phyloP scores from a whole-genome alignment of 1,139 yeast genomes.

The Meyerozyma carpophila region DNA sequence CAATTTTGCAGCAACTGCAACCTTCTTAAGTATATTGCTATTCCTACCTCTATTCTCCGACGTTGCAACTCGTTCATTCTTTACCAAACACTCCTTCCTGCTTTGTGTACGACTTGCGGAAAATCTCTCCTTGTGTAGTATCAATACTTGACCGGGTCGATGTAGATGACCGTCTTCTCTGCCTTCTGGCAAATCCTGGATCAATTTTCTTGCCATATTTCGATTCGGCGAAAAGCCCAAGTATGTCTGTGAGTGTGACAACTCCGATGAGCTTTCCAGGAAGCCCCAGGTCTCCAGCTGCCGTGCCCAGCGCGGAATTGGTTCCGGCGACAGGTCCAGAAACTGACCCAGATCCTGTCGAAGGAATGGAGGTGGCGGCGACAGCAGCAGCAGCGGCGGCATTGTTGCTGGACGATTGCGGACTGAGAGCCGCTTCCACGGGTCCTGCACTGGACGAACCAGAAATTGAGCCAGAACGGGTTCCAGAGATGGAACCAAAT shows the following conservation, averaged over 20 bases:
- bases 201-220: slow-evolving; percentile 65
- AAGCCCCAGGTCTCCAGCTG: slow-evolving; percentile 16
- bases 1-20: background rate
- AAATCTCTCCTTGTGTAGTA: slow-evolving; percentile 15
- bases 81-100: slow-evolving; percentile 1
- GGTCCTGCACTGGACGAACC: background rate
- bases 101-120: slow-evolving; percentile 13
- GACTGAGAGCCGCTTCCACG: background rate
- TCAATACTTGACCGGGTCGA: slow-evolving; percentile 38
- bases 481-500: background rate
- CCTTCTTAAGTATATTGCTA: background rate
- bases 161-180: slow-evolving; percentile 61
- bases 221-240: slow-evolving; percentile 72
- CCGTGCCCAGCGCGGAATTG: slow-evolving; percentile 3
- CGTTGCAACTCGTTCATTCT: background rate
- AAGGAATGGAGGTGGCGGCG: background rate
- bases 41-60: background rate
- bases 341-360: background rate
- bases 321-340: background rate
- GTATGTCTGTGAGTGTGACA: slow-evolving; percentile 81
- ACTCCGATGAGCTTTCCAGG: slow-evolving; percentile 86
- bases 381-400: background rate
- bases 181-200: slow-evolving; percentile 81
- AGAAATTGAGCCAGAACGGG: background rate
- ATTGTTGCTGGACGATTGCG: background rate